Conservation (phyloP, 1,284 basidiomycete genomes). For the Ustilago curta region DNA sequence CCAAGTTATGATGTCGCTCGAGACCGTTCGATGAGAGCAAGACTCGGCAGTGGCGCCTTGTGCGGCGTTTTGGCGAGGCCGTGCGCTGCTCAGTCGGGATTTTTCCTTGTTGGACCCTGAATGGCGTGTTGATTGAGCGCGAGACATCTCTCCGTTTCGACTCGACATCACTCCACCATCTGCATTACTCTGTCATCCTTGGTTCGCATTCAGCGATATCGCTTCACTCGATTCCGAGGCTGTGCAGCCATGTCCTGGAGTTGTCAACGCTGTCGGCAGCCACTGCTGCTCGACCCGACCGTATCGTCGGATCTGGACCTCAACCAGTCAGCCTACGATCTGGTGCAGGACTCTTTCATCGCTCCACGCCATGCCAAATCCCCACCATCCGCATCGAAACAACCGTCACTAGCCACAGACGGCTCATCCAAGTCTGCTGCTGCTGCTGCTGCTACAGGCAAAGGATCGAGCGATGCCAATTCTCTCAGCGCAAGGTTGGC, state of each 20-base stretch:
- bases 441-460: background rate
- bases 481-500: constrained; percentile 38
- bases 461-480: constrained; percentile 22
- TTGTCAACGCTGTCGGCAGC: constrained; percentile 61
- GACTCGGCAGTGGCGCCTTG: too few relatives aligned
- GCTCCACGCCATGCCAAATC: constrained; percentile 12
- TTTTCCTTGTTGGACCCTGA: constrained; percentile 14
- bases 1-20: background rate
- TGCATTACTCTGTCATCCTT: background rate
- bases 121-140: background rate
- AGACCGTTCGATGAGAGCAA: too few relatives aligned
- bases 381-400: constrained; percentile 1
- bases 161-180: constrained; percentile 5
- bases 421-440: background rate
- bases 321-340: constrained; percentile 55
- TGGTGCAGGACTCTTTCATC: constrained; percentile 48
- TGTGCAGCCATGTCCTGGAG: constrained; percentile 48
- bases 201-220: background rate
- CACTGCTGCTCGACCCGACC: constrained; percentile 44
- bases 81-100: background rate
- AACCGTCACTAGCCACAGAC: background rate
- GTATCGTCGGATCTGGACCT: constrained; percentile 50
- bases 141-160: background rate
- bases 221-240: background rate
- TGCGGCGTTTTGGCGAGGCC: background rate